Base-by-base conservation (phyloP, 257 asterid genomes). In the Paulownia fortunei region DNA sequence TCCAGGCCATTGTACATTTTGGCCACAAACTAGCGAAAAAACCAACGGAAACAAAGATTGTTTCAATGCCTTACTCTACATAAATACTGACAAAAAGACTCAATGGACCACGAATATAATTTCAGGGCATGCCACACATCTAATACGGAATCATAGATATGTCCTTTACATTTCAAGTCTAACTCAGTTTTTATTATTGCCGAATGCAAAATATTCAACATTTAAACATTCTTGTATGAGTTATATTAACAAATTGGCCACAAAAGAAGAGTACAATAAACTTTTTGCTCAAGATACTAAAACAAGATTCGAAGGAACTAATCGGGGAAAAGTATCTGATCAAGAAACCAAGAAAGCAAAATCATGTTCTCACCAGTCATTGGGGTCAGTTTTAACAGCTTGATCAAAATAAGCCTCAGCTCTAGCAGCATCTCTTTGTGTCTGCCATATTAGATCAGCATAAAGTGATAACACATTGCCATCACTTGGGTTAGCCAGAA, bases 371-470 rank as follows among this genome's bases (percentile, higher is more conserved):
- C 80, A 91, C 98, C 97, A 91, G 86, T 92, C 92, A 81, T 89
- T 76, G 64, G 98, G 98, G 68, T 87, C 91, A 58, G 91, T 67
- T 81, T 91, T 84, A 75, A 92, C 87, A 76, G 98, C 98, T 88
- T 88, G 98, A 83, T 89, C 89, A 70, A 88, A 90, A 78, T 89
- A 92, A 76, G 89, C 66, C 36, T 88, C 85, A 21, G 98, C 98
- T 82, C 92, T 88, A 39, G 73, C 76, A 19, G 94, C 90, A 86
- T 94, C 94, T 60, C 82, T 82, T 2, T 89, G 92, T 0, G 91
- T 89, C 73, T 86, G 87, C 98, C 98, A 92, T 34, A 92, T 92
- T 65, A 91, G 83, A 85, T 91, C 96, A 51, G 98, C 98, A 77
- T 92, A 94, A 8, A 92, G 90, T 19, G 98, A 89, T n/a, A 92